Evolutionary conservation across 345 rosid genomes (phyloP), one percentile per base, ranked within the genome.

Genomic region (Eutrema japonicum): DNA sequence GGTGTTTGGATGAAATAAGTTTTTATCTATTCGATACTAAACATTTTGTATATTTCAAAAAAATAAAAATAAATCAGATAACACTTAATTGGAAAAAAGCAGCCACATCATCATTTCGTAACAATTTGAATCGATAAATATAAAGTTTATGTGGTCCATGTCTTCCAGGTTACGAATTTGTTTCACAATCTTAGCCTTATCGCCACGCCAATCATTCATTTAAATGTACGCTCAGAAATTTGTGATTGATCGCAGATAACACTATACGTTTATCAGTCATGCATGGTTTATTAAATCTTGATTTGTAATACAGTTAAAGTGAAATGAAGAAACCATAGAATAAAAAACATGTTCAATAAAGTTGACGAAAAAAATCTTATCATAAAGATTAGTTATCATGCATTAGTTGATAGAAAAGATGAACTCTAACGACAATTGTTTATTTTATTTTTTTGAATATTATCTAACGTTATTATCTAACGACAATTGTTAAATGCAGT

Each of bases 181-280:
- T 74, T 59, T 35, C 52, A 66, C 50, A 40, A 48, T 36, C 36
- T 36, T 48, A 57, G 45, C 72, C 66, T 66, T 74, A 57, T 66
- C 71, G 58, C 42, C 65, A 73, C 45, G 59, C 66, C 77, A 66
- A 48, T 57, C 77, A 48, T 73, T 73, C 77, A 65, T 65, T 65
- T 46, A 26, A 14, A 36, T 56, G 27, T 54, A 36, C 26, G 38
- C 18, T 53, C 62, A 6, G 9, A 64, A 72, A 43, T 33, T 35
- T 72, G 47, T 43, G 47, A 52, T 73, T 64, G 49, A 9, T 64
- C 56, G 41, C 53, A 35, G 64, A 54, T 12, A 40, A 38, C 11
- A 49, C 5, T 41, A 45, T 10, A 12, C 22, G 22, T 22, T 36
- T 48, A 58, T 56, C 26, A 26, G 47, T n/a, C 38, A 36, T 58